Base-by-base conservation (phyloP, 164 flowering plant species). In the Nymphaea colorata region DNA sequence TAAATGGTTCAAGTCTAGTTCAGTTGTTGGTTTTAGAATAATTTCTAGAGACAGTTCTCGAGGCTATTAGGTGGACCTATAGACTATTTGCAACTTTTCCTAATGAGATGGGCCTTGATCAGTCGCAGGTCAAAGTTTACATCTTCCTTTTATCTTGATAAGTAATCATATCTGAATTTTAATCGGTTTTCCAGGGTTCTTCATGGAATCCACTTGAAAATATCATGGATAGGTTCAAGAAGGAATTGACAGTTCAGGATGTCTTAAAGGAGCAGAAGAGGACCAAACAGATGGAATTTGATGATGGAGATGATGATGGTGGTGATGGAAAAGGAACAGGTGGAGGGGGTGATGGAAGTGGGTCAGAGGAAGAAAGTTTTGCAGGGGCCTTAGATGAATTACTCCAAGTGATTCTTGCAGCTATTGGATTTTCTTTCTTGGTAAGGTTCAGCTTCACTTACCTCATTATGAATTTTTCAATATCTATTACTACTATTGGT, bases 401-500 rank as follows among this genome's bases (percentile, higher is more conserved):
- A n/a, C 4, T 77, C 61, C 96, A 92, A 88, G 92, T 84, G 67
- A 36, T 85, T 59, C 73, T 89, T 59, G 98, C 94, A 62, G 85
- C 88, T 42, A 1, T 76, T 55, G 92, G 83, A 63, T 77, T 92
- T 61, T 69, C 87, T 66, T 78, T 84, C 76, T 61, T 89, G 90
- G 98, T 89, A 85, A 68, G 6, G 5, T 36, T 66, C 4, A 42
- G 51, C 68, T 67, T 44, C 4, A 61, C 10, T 17, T 64, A 53
- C 12, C 57, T 59, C 42, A 15, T 44, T 63, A 43, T 43, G 62
- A 6, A 61, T 45, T 36, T 25, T 41, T 43, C 65, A 43, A 59
- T 51, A n/a, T 15, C 4, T 41, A 14, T 63, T 14, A 63, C 43
- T 25, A 25, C 36, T 25, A 25, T 25, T 25, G 36, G 36, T 25